A percentile compares a stretch with the other conserved stretches of the same genome.
These are phyloP conservation scores for Penicillium egyptiacum DNA, from an alignment of 495 filamentous ascomycete species.

Conservation along the genomic window DNA sequence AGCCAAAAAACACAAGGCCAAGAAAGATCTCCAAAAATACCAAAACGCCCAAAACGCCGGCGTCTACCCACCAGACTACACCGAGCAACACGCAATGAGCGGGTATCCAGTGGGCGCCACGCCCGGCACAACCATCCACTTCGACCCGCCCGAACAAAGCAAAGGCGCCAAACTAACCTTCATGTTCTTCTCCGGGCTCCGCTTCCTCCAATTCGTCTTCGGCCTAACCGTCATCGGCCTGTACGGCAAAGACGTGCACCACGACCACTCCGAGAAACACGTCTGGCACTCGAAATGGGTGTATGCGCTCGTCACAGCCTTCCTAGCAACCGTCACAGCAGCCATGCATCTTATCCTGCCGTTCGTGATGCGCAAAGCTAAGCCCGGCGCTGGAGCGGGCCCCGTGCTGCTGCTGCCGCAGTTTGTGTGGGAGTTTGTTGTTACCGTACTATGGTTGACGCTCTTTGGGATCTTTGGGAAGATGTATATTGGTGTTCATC, in stretches of 20 bases:
- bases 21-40: constrained; percentile 30
- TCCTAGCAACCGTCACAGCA: constrained; percentile 59
- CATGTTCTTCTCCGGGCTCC: constrained; percentile 45
- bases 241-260: constrained; percentile 69
- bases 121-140: constrained; percentile 23
- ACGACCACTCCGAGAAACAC: constrained; percentile 50
- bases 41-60: constrained; percentile 22
- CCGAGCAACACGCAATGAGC: constrained; percentile 21
- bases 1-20: constrained; percentile 37
- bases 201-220: constrained; percentile 71
- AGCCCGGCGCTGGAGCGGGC: constrained; percentile 31
- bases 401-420: constrained; percentile 30
- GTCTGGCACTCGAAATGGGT: constrained; percentile 68
- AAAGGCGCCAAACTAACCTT: constrained; percentile 13
- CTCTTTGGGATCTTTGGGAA: constrained; percentile 82
- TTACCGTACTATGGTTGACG: constrained; percentile 72
- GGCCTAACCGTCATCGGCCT: constrained; percentile 74
- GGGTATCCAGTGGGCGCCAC: constrained; percentile 24
- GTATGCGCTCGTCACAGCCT: constrained; percentile 67
- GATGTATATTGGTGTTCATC: constrained; percentile 69
- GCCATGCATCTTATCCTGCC: constrained; percentile 61
- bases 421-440: constrained; percentile 68
- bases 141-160: constrained; percentile 13
- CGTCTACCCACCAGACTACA: constrained; percentile 13
- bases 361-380: constrained; percentile 39